These are phyloP conservation scores for Madurella mycetomatis DNA, from an alignment of 2,329 filamentous ascomycete species.

Conservation along the genomic window DNA sequence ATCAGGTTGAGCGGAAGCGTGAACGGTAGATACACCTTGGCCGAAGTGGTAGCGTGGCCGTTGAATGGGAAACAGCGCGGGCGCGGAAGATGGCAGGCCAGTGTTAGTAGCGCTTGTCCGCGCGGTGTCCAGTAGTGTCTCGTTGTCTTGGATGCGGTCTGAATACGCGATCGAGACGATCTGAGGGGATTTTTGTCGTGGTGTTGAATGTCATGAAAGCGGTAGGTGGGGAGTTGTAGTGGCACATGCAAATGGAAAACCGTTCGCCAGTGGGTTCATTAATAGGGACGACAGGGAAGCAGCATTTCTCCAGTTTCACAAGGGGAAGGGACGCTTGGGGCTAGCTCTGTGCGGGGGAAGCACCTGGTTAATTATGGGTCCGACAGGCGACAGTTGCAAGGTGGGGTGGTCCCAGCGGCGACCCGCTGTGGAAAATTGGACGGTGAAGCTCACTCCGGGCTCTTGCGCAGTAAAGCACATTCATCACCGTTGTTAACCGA, in stretches of 20 bases:
- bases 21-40: background rate
- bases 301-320: slow-evolving; percentile 6
- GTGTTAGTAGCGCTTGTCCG: background rate
- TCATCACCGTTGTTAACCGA: background rate
- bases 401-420: background rate
- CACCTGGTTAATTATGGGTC: background rate
- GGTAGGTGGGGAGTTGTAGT: background rate
- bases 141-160: background rate
- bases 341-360: slow-evolving; percentile 10
- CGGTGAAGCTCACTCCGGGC: background rate
- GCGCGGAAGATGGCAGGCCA: too few species aligned
- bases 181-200: background rate
- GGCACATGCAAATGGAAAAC: slow-evolving; percentile 4
- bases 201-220: background rate
- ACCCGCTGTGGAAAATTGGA: background rate
- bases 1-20: background rate
- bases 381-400: background rate
- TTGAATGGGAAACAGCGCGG: background rate
- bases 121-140: background rate
- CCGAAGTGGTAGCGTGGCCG: too few species aligned
- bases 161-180: background rate
- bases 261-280: background rate
- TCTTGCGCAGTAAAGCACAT: background rate
- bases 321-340: background rate
- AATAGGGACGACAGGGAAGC: slow-evolving; percentile 7